Base-by-base conservation (phyloP, 2,329 filamentous ascomycete species). In the Colletotrichum tropicicola region DNA sequence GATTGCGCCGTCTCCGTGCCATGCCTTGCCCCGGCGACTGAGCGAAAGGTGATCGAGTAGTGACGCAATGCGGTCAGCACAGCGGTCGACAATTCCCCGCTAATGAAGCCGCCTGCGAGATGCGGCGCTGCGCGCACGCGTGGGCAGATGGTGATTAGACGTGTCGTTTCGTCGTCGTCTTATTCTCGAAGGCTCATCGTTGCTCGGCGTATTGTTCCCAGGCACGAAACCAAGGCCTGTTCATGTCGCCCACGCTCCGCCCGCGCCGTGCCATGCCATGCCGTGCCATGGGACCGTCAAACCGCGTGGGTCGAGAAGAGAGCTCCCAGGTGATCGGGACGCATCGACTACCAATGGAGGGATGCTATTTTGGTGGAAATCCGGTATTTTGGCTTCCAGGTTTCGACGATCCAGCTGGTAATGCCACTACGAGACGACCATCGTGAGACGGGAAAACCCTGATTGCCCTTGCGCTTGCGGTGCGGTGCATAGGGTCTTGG, bases 401-500 rank as follows among this genome's bases (percentile, higher is more conserved):
- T 19, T 47, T 23, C 19, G 35, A 44, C 43, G 32, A 62, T 37
- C 44, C 19, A 56, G 15, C 27, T 17, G 32, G 19, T 27, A 23
- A 51, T 56, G 44, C 6, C 51, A 45, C 23, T 15, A 10, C 25
- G 5, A 43, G 44, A 25, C 21, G 17, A 19, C 30, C 19, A 52
- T 59, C 30, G 37, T 19, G 35, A 56, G 19, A 35, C 56, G 41
- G 44, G 21, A 32, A 45, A 66, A 58, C 59, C 63, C 63, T 63
- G 63, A 58, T 62, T 63, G 15, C 17, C 45, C 56, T 49, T 39
- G 57, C 48, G 32, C 32, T 35, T 15, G 4, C 32, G 32, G 49
- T 15, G 52, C 58, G 59, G 59, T 63, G 63, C 59, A 23, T 66
- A 63, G 59, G 60, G 62, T 63, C 51, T 53, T 48, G 58, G 44